phyloP scores from a whole-genome alignment of 2,329 filamentous ascomycete species.

The Epichloe glyceriae region DNA sequence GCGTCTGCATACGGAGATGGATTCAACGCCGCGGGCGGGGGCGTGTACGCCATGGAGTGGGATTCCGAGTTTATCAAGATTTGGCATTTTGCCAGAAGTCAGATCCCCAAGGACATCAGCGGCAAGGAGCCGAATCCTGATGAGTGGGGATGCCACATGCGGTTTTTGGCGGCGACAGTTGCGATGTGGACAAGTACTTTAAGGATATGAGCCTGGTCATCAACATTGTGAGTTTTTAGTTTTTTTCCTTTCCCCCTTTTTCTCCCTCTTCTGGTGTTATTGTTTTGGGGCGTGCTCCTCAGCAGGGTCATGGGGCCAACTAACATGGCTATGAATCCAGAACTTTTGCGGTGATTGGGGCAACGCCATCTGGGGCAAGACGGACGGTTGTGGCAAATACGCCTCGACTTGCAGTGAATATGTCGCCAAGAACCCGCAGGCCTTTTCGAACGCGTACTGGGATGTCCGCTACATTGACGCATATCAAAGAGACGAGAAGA shows the following conservation, averaged over 20 bases:
- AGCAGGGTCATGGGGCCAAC: neutral
- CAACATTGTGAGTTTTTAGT: constrained; percentile 38
- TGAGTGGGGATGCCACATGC: constrained; percentile 58
- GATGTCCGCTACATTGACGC: constrained; percentile 42
- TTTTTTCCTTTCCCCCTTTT: too few species aligned
- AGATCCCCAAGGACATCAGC: constrained; percentile 53
- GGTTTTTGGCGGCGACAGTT: constrained; percentile 50
- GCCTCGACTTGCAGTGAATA: constrained; percentile 33
- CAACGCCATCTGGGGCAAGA: constrained; percentile 29
- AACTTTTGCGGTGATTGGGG: constrained; percentile 72
- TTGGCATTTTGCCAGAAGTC: constrained; percentile 61
- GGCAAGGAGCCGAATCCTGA: constrained; percentile 46
- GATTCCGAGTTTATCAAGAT: constrained; percentile 53
- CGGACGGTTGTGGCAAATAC: constrained; percentile 25
- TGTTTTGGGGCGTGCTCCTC: neutral
- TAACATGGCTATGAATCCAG: constrained; percentile 14
- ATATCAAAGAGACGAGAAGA: constrained; percentile 18
- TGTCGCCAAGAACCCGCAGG: constrained; percentile 31
- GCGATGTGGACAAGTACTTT: constrained; percentile 55
- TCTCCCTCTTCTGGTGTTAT: neutral
- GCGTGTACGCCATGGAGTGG: constrained; percentile 62
- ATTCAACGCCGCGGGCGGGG: constrained; percentile 56
- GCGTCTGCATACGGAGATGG: constrained; percentile 42
- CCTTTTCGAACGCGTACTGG: constrained; percentile 33
- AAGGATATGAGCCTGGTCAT: constrained; percentile 58